phyloP scores from a whole-genome alignment of 306 rosid species.

The Calophaca sinica region DNA sequence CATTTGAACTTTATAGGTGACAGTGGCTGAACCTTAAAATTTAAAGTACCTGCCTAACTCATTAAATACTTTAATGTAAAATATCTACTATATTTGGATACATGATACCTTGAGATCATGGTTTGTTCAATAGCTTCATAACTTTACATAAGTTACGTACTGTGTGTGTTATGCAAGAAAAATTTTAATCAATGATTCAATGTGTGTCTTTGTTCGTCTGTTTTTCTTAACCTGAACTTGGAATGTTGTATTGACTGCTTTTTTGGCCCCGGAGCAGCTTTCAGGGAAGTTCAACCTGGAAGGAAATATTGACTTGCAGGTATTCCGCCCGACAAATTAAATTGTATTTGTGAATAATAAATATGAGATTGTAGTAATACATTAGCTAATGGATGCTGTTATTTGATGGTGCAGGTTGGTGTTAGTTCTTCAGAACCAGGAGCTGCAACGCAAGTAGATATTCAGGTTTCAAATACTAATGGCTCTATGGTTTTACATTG shows the following conservation, averaged over 20 bases:
- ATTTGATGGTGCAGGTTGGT: constrained; percentile 67
- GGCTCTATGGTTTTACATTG: constrained; percentile 88
- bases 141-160: background rate
- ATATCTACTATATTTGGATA: background rate
- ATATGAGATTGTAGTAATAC: constrained; percentile 30
- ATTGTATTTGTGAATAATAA: constrained; percentile 27
- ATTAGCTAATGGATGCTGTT: constrained; percentile 44
- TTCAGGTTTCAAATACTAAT: constrained; percentile 64
- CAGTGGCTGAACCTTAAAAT: background rate
- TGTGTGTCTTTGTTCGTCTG: background rate
- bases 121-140: constrained; percentile 19
- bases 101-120: background rate
- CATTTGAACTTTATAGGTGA: background rate
- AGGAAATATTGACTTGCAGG: constrained; percentile 87
- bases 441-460: constrained; percentile 57
- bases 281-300: constrained; percentile 82
- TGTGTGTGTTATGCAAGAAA: background rate
- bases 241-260: constrained; percentile 45
- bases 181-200: background rate
- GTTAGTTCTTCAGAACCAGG: constrained; percentile 66
- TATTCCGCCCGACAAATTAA: constrained; percentile 45
- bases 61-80: background rate
- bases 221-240: constrained; percentile 40
- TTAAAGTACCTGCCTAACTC: background rate
- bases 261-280: constrained; percentile 59